Base-by-base conservation (phyloP, 768 basidiomycete genomes). In the Serendipita sp. region DNA sequence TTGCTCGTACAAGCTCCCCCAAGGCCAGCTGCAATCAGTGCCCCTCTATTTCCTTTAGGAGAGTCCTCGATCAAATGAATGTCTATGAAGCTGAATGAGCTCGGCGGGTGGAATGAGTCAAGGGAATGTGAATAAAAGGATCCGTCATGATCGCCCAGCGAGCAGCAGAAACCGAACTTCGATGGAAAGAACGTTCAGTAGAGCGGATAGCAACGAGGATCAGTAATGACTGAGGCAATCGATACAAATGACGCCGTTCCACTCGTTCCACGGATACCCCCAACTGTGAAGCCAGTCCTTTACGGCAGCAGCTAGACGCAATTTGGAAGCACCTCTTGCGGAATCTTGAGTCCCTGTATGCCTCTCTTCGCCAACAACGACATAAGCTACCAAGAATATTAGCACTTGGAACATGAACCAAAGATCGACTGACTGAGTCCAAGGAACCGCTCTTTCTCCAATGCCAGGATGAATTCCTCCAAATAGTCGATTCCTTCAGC, bases 341-440 rank as follows among this genome's bases (percentile, higher is more conserved):
- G 81, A 76, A 70, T 94, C 91, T 71, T 94, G 91, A n/a, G 85
- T 87, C 1, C 89, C 94, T 0, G 90, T 91, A 73, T 97, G 95
- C 74, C 93, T 95, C 74, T 95, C 91, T 75, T 97, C 92, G 18
- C 96, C 95, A 3, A 98, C 90, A 48, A 99, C 80, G 18, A 91
- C 76, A 72, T 88, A 99, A 3, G 89, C 92, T 88, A 68, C 44
- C 23, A 58, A 68, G 34, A 32, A 68, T 44, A 64, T 44, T 68
- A 65, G 30, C 68, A 47, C 66, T 58, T 44, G 52, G 44, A 44
- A 28, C 48, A 45, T 15, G 52, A 28, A 68, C 36, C 44, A 3
- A 48, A 54, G 35, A 38, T 41, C 38, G 66, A 74, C 82, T 69
- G 67, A 89, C 89, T 86, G 65, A 96, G 76, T 4, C 94, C 95